These are phyloP conservation scores for Alternaria arborescens DNA, from an alignment of 2,329 filamentous ascomycete species.

Conservation along the genomic window DNA sequence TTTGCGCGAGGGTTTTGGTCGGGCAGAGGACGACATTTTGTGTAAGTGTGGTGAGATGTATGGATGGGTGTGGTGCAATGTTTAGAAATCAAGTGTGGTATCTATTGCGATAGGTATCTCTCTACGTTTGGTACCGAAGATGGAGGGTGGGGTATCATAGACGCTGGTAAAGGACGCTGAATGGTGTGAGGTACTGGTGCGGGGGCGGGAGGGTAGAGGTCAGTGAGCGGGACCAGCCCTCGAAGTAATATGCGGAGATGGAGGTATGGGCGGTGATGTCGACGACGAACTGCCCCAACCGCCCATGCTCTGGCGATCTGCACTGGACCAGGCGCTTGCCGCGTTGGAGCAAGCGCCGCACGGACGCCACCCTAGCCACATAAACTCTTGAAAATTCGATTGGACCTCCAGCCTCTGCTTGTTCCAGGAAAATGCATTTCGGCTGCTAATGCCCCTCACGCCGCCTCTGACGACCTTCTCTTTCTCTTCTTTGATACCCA, in stretches of 20 bases:
- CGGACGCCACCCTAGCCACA: constrained; percentile 14
- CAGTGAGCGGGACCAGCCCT: constrained; percentile 32
- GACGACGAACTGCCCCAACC: constrained; percentile 8
- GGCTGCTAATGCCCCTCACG: constrained; percentile 36
- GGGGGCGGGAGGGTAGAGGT: constrained; percentile 16
- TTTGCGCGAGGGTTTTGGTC: constrained; percentile 50
- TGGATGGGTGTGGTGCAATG: constrained; percentile 1
- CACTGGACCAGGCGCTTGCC: constrained; percentile 18
- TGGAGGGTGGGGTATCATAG: constrained; percentile 25
- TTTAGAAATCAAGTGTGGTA: constrained; percentile 11
- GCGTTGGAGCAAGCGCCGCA: constrained; percentile 15
- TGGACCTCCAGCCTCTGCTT: constrained; percentile 5
- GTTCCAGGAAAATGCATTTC: no score
- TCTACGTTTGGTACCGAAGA: constrained; percentile 14
- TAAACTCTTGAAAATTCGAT: constrained; percentile 27
- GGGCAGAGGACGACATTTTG: constrained; percentile 44
- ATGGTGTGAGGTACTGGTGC: constrained; percentile 7
- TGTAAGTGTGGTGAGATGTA: background rate
- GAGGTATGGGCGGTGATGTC: constrained; percentile 13
- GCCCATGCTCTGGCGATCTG: constrained; percentile 8
- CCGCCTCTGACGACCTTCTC: constrained; percentile 57
- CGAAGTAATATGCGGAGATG: constrained; percentile 18
- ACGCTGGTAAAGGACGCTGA: constrained; percentile 13
- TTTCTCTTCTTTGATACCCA: constrained; percentile 61
- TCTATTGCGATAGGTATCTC: constrained; percentile 11